Base-by-base conservation (phyloP, 176 grass and related monocot species). In the Aegilops bicornis region DNA sequence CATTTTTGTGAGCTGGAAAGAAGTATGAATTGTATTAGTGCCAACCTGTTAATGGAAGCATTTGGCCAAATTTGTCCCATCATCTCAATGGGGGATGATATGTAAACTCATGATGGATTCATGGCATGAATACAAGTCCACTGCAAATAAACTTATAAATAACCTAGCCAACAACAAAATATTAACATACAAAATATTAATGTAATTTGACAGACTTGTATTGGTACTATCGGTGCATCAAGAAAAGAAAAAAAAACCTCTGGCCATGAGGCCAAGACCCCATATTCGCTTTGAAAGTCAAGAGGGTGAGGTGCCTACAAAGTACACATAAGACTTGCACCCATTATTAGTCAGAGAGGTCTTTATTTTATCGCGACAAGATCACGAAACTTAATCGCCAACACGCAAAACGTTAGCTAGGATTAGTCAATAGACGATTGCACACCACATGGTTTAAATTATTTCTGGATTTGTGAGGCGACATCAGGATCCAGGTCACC, bases 381-480 rank as follows among this genome's bases (percentile, higher is more conserved):
- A 56, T 33, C 13, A 66, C 72, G 32, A 19, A 43, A 83, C 68
- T 11, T 45, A 19, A 17, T 48, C 89, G 37, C n/a, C 22, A 32
- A 67, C 59, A 6, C 27, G 62, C 48, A 67, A 20, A 79, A 79
- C 33, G 33, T 79, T 84, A 90, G 79, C 85, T 84, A 25, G 58
- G 79, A 67, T 19, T n/a, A 77, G 47, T 79, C 60, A 50, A 39
- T 52, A 66, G 42, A 77, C 42, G 10, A 35, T 6, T 50, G 15
- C 15, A 76, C 72, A 65, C 52, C 8, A 29, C 66, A 22, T 71
- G 36, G 37, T 13, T 62, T 82, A 64, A 64, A 43, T 15, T 63
- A 71, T 8, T 30, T 64, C 12, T 6, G 19, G 64, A 39, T 56
- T 80, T 12, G 15, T 4, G 11, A 65, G 8, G 43, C 1, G n/a